phyloP scores from a whole-genome alignment of 1,284 basidiomycete species.

The Ceratobasidium sp. region DNA sequence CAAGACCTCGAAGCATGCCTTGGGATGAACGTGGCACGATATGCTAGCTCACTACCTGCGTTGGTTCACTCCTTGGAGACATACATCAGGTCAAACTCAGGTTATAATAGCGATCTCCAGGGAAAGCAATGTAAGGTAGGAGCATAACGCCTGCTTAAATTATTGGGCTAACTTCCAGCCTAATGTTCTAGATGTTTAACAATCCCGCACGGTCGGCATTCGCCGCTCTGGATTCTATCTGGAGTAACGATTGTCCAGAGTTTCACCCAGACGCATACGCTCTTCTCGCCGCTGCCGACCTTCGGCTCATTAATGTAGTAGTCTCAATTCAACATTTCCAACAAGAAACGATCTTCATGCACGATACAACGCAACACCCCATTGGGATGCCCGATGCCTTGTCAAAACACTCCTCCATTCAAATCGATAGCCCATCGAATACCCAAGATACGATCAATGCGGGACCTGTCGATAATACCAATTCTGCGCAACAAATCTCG shows the following conservation, averaged over 20 bases:
- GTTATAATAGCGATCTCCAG: neutral
- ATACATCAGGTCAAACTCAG: neutral
- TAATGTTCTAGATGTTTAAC: neutral
- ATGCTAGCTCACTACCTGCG: neutral
- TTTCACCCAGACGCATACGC: constrained; percentile 27
- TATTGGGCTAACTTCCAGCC: neutral
- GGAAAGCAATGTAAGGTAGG: too few species aligned
- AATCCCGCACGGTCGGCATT: neutral
- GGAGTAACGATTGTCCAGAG: constrained; percentile 5
- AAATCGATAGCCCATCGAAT: neutral
- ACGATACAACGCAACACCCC: too few species aligned
- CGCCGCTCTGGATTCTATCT: constrained; percentile 13
- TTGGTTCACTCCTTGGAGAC: constrained; percentile 6
- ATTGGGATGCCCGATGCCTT: too few species aligned
- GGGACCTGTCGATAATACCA: neutral
- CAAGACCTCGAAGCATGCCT: constrained; percentile 10
- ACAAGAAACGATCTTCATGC: neutral
- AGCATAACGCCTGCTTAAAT: neutral
- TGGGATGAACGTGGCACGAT: constrained; percentile 14
- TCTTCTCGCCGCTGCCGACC: constrained; percentile 9
- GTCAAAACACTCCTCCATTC: neutral
- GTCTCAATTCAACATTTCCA: neutral
- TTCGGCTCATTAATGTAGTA: neutral
- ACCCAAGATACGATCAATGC: neutral
- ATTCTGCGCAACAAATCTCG: neutral